These are phyloP conservation scores for Marchantia polymorpha DNA, from an alignment of 225 moss, liverwort and hornwort genomes.

Conservation along the genomic window DNA sequence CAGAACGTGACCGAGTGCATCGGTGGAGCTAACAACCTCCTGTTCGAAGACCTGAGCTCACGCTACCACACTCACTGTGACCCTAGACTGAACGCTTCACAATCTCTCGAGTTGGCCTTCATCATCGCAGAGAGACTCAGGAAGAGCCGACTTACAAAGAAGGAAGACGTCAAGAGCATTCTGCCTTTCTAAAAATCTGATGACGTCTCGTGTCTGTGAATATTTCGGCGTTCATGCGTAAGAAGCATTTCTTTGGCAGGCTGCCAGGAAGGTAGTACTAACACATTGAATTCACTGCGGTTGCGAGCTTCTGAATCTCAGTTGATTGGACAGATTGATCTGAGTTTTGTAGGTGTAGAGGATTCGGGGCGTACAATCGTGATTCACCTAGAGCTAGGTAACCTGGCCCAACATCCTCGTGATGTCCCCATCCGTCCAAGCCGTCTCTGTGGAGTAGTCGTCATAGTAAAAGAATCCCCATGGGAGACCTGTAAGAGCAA, in stretches of 20 bases:
- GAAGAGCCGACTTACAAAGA: conserved; percentile 53
- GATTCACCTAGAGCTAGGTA: conserved; percentile 15
- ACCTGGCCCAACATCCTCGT: conserved; percentile 5
- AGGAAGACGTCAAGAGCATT: background rate
- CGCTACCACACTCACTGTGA: conserved; percentile 89
- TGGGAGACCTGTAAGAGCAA: background rate
- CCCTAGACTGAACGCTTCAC: conserved; percentile 75
- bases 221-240: conserved; percentile 9
- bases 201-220: conserved; percentile 15
- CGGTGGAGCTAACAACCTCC: conserved; percentile 63
- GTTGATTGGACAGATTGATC: background rate
- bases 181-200: conserved; percentile 8
- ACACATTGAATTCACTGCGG: background rate
- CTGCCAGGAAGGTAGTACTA: conserved; percentile 4
- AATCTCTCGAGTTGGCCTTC: conserved; percentile 78
- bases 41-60: conserved; percentile 72
- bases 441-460: conserved; percentile 5
- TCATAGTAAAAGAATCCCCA: background rate
- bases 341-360: conserved; percentile 25
- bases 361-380: conserved; percentile 8
- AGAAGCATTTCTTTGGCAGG: background rate
- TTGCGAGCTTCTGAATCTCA: conserved; percentile 4
- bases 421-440: background rate
- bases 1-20: conserved; percentile 85
- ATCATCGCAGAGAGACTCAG: conserved; percentile 79